Conservation (phyloP, 2,329 filamentous ascomycete species). For the Lecanosticta acicola region DNA sequence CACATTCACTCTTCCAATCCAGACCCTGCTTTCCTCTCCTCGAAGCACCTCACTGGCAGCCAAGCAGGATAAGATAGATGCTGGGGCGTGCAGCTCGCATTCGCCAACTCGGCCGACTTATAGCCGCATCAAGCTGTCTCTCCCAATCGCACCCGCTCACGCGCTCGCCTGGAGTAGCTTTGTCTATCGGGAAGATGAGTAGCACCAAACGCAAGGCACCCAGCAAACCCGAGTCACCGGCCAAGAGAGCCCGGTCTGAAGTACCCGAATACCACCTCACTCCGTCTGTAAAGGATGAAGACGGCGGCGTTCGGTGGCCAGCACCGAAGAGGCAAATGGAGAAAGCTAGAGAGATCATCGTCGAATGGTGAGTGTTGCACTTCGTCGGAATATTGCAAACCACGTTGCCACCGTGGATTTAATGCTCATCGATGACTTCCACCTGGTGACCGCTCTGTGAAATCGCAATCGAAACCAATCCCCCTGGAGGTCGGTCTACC, state of each 20-base stretch:
- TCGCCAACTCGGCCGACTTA: neutral
- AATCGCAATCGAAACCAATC: too few relatives aligned
- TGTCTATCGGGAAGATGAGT: neutral
- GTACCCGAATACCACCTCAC: slow-evolving; percentile 45
- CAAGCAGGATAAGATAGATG: neutral
- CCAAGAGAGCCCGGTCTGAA: slow-evolving; percentile 28
- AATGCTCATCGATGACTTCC: too few relatives aligned
- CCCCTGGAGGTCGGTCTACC: too few relatives aligned
- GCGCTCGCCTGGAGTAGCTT: neutral
- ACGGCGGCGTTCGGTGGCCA: slow-evolving; percentile 55
- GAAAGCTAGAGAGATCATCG: slow-evolving; percentile 51
- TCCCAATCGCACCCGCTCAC: too few relatives aligned
- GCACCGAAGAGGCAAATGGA: slow-evolving; percentile 53
- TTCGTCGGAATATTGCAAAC: too few relatives aligned
- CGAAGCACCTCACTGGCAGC: too few relatives aligned
- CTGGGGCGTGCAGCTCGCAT: slow-evolving; percentile 1
- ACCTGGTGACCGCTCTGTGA: too few relatives aligned
- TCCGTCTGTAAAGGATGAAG: slow-evolving; percentile 37
- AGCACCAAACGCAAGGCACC: slow-evolving; percentile 15
- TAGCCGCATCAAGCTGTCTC: neutral
- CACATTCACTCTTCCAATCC: too few relatives aligned
- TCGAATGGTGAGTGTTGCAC: slow-evolving; percentile 47
- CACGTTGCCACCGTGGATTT: too few relatives aligned
- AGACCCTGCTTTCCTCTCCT: too few relatives aligned
- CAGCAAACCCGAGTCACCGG: slow-evolving; percentile 8